A percentile compares a stretch with the other conserved stretches of the same genome.
phyloP scores from a whole-genome alignment of 2,329 filamentous ascomycete species.

The Cladophialophora chaetospira region DNA sequence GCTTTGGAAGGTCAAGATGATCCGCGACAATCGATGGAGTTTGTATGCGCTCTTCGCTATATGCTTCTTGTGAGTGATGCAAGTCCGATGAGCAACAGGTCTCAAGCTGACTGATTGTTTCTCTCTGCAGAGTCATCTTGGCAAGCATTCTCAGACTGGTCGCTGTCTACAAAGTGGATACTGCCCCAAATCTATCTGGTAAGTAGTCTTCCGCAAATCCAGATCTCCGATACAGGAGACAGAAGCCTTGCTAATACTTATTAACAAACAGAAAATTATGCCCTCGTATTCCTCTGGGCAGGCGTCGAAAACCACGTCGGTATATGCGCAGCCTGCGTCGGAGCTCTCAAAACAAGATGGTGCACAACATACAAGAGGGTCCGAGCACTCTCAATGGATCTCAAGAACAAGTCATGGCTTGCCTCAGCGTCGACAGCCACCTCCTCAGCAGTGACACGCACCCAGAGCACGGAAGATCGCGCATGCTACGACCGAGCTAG shows the following conservation, averaged over 20 bases:
- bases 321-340: slow-evolving; percentile 27
- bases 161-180: slow-evolving; percentile 18
- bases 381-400: slow-evolving; percentile 12
- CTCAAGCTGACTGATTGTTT: neutral
- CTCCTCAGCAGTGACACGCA: neutral
- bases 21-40: slow-evolving; percentile 21
- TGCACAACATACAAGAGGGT: slow-evolving; percentile 13
- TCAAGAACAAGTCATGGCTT: slow-evolving; percentile 16
- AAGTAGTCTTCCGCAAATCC: neutral
- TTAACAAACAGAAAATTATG: slow-evolving; percentile 23
- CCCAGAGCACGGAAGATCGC: slow-evolving; percentile 20
- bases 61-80: slow-evolving; percentile 22
- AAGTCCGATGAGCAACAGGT: neutral
- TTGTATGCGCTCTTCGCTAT: slow-evolving; percentile 24
- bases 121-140: slow-evolving; percentile 19
- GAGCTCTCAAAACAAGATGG: slow-evolving; percentile 26
- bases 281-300: slow-evolving; percentile 25
- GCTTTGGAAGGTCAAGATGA: slow-evolving; percentile 26
- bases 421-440: neutral
- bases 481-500: slow-evolving; percentile 12
- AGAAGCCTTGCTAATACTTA: neutral
- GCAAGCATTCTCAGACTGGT: slow-evolving; percentile 27
- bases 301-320: slow-evolving; percentile 28
- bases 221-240: neutral
- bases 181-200: slow-evolving; percentile 20